These are phyloP conservation scores for Hypomontagnella submonticulosa DNA, from an alignment of 495 filamentous ascomycete species.

Conservation along the genomic window DNA sequence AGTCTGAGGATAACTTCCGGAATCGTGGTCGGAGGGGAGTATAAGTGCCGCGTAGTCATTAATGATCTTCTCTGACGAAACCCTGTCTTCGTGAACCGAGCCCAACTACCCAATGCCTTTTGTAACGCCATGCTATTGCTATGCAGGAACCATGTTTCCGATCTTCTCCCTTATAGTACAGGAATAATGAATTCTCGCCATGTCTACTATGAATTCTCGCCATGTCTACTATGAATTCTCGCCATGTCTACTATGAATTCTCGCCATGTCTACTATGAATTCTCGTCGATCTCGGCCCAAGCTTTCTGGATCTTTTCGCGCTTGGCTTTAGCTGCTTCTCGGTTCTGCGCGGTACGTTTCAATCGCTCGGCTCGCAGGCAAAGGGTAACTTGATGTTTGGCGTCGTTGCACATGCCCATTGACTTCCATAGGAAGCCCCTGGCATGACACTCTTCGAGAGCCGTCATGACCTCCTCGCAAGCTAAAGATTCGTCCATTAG, in stretches of 20 bases:
- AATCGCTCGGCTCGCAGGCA: constrained; percentile 83
- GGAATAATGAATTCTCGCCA: neutral
- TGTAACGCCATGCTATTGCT: constrained; percentile 36
- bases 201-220: constrained; percentile 68
- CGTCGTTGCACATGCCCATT: constrained; percentile 87
- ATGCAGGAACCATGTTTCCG: constrained; percentile 3
- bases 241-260: constrained; percentile 47
- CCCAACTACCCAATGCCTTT: constrained; percentile 16
- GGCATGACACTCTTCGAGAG: constrained; percentile 95
- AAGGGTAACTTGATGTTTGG: constrained; percentile 81
- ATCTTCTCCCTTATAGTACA: constrained; percentile 8
- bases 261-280: constrained; percentile 57
- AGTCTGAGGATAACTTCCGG: neutral
- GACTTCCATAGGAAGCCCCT: constrained; percentile 89
- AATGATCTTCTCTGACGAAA: neutral
- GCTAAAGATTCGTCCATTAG: constrained; percentile 59
- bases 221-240: too few species aligned
- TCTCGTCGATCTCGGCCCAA: constrained; percentile 87
- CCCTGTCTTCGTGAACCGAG: constrained; percentile 2
- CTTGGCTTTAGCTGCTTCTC: constrained; percentile 75
- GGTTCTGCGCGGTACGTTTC: constrained; percentile 79
- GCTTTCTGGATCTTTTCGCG: constrained; percentile 72
- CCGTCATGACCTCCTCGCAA: constrained; percentile 91
- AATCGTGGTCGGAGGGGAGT: constrained; percentile 19
- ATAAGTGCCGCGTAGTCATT: neutral